These are phyloP conservation scores for Blepharisma japonicum DNA, from an alignment of 73 alveolate genomes.

Conservation along the genomic window DNA sequence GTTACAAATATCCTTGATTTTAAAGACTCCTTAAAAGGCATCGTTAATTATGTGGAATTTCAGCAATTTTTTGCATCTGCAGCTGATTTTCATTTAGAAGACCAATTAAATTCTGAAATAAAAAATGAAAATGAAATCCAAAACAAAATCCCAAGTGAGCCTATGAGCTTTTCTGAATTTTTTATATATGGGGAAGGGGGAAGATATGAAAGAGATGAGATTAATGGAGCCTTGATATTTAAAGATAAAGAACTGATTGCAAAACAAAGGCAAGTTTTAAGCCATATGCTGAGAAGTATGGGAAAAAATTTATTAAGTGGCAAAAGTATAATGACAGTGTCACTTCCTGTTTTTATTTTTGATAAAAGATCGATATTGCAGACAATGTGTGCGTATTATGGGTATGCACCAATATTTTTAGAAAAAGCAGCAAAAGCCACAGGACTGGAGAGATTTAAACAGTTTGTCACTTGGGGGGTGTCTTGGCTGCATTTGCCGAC, in stretches of 20 bases:
- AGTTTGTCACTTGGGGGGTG: constrained; percentile 52
- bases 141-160: background rate
- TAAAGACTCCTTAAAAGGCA: no score
- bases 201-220: constrained; percentile 20
- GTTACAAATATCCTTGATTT: no score
- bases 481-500: constrained; percentile 45
- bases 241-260: constrained; percentile 40
- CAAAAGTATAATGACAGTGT: constrained; percentile 57
- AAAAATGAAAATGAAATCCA: no score
- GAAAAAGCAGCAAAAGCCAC: constrained; percentile 63
- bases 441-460: constrained; percentile 63
- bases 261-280: constrained; percentile 56
- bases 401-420: constrained; percentile 59
- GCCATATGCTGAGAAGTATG: constrained; percentile 57
- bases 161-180: background rate
- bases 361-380: constrained; percentile 69
- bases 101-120: no score
- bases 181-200: constrained; percentile 26
- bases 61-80: no score
- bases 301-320: constrained; percentile 71
- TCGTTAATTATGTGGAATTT: no score
- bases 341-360: constrained; percentile 74
- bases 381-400: constrained; percentile 47
- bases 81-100: no score
- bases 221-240: constrained; percentile 41